Percentiles rank a stretch among this genome's conserved stretches.
These are phyloP conservation scores for Backusella circina DNA, from an alignment of 192 early-diverging fungal genomes.

Conservation along the genomic window DNA sequence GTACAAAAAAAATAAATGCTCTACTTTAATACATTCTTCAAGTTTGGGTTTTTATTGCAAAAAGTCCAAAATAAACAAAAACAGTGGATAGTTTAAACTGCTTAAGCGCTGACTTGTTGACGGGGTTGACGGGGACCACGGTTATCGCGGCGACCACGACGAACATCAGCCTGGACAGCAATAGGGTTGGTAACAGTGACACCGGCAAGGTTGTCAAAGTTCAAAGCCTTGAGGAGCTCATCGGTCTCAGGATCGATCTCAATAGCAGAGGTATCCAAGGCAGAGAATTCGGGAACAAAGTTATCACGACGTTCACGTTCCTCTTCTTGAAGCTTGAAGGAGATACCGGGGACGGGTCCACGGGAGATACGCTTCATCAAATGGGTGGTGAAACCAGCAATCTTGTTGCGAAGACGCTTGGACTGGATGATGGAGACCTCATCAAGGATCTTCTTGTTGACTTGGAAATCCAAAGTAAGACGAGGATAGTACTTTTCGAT, in stretches of 20 bases:
- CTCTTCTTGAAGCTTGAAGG: slow-evolving; percentile 99
- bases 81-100: not conserved
- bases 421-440: slow-evolving; percentile 97
- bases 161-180: slow-evolving; percentile 21
- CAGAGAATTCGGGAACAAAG: slow-evolving; percentile 98
- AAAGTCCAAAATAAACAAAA: not conserved
- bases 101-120: slow-evolving; percentile 21
- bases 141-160: slow-evolving; percentile 30
- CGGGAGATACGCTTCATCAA: slow-evolving; percentile 99
- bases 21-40: not conserved
- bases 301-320: slow-evolving; percentile 99
- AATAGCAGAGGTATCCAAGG: slow-evolving; percentile 83
- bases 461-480: slow-evolving; percentile 99
- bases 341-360: slow-evolving; percentile 98
- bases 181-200: slow-evolving; percentile 62
- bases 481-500: slow-evolving; percentile 99
- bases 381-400: slow-evolving; percentile 99
- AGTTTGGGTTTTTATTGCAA: not conserved
- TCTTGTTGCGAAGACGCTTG: slow-evolving; percentile 99
- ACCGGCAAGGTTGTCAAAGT: slow-evolving; percentile 90
- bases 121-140: slow-evolving; percentile 19
- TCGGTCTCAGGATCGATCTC: slow-evolving; percentile 95
- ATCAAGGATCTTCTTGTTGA: slow-evolving; percentile 98
- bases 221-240: slow-evolving; percentile 92
- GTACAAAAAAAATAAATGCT: not conserved